Percentiles rank a stretch among this genome's conserved stretches.
Evolutionary conservation across 169 alveolate genomes (phyloP).

Genomic region (Plasmodium gaboni): DNA sequence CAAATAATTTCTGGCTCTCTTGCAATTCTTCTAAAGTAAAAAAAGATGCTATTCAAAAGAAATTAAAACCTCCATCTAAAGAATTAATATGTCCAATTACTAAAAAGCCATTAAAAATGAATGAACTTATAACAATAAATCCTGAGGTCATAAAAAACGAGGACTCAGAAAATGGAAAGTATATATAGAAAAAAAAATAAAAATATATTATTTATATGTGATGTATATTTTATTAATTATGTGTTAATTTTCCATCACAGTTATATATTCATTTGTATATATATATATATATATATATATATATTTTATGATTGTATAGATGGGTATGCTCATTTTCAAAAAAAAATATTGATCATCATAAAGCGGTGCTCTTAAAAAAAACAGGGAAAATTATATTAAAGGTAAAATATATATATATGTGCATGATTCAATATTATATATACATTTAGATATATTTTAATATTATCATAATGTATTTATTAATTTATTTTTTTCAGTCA

Average conservation of each 20-base stretch:
- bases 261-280: neutral
- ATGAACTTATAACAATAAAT: slow-evolving; percentile 83
- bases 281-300: neutral
- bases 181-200: slow-evolving; percentile 5
- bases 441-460: slow-evolving; percentile 24
- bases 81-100: slow-evolving; percentile 86
- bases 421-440: slow-evolving; percentile 38
- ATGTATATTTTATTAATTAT: too few species aligned
- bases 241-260: neutral
- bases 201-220: neutral
- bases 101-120: slow-evolving; percentile 84
- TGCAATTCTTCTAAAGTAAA: slow-evolving; percentile 22
- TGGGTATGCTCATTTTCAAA: slow-evolving; percentile 87
- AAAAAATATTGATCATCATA: slow-evolving; percentile 82
- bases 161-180: slow-evolving; percentile 51
- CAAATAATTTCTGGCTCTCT: slow-evolving; percentile 57
- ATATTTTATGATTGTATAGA: neutral
- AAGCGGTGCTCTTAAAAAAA: slow-evolving; percentile 77
- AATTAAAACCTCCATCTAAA: slow-evolving; percentile 62
- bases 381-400: slow-evolving; percentile 83
- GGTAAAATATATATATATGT: slow-evolving; percentile 17
- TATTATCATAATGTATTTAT: neutral
- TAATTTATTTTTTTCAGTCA: slow-evolving; percentile 24
- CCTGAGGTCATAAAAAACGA: slow-evolving; percentile 79
- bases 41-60: slow-evolving; percentile 23